phyloP scores from a whole-genome alignment of 345 rosid genomes.

The Rhizophora apiculata region DNA sequence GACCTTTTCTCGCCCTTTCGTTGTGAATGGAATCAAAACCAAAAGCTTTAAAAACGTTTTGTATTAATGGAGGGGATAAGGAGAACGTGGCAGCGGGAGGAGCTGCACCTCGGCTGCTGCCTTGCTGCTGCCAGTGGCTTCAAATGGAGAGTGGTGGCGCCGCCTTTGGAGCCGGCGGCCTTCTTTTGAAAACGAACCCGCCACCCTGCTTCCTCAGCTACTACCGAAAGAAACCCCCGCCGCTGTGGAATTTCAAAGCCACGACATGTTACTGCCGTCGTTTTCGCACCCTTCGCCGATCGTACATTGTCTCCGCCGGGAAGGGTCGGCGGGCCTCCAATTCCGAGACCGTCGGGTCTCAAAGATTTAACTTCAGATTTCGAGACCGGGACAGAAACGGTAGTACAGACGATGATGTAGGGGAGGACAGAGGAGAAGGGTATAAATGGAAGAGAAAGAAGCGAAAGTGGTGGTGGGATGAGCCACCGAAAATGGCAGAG shows the following conservation, averaged over 20 bases:
- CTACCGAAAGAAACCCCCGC: background rate
- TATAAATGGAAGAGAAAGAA: constrained; percentile 17
- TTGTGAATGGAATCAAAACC: background rate
- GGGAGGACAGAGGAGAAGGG: constrained; percentile 8
- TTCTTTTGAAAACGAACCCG: background rate
- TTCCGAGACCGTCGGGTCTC: constrained; percentile 22
- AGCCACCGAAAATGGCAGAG: constrained; percentile 2
- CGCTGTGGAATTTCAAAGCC: background rate
- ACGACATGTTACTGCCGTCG: background rate
- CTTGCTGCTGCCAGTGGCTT: background rate
- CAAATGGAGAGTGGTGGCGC: constrained; percentile 25
- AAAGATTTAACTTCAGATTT: constrained; percentile 20
- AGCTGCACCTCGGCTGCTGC: constrained; percentile 11
- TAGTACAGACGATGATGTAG: background rate
- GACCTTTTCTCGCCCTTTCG: background rate
- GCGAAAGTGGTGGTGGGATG: constrained; percentile 34
- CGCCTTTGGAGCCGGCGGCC: background rate
- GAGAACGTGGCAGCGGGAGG: constrained; percentile 43
- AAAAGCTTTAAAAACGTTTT: too few relatives aligned
- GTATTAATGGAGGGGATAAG: constrained; percentile 22
- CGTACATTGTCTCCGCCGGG: background rate
- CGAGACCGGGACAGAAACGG: constrained; percentile 5
- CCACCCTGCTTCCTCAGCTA: constrained; percentile 2
- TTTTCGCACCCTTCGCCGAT: background rate
- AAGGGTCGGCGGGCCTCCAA: constrained; percentile 29